Evolutionary conservation across 179 eudicot genomes (phyloP).

Genomic region (Beta corolliflora): DNA sequence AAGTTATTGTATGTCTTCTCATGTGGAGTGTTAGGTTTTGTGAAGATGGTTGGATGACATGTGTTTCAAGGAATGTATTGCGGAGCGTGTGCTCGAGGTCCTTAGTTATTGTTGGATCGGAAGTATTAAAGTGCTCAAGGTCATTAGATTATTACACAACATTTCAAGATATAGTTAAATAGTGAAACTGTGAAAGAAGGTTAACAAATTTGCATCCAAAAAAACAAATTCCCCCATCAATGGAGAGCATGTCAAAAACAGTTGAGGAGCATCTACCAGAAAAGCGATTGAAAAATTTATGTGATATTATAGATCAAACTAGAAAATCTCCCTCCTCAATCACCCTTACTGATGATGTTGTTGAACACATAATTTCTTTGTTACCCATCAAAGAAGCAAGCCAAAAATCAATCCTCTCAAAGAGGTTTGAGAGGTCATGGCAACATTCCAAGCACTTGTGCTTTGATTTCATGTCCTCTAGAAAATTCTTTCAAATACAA

Average conservation of each 20-base stretch:
- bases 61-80: no score
- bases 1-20: background rate
- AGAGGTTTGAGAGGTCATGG: conserved; percentile 27
- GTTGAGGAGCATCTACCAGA: background rate
- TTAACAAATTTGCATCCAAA: background rate
- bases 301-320: background rate
- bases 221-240: background rate
- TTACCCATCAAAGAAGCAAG: background rate
- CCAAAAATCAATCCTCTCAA: conserved; percentile 1
- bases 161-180: no score
- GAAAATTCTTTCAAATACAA: background rate
- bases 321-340: no score
- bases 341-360: conserved; percentile 14
- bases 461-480: background rate
- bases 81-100: no score
- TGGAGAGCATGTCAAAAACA: background rate
- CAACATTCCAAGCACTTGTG: conserved; percentile 7
- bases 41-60: no score
- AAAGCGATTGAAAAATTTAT: background rate
- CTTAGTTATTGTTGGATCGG: no score
- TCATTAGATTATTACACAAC: no score
- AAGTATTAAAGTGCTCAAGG: no score
- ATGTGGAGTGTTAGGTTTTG: no score
- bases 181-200: background rate
- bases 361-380: conserved; percentile 22